phyloP scores from a whole-genome alignment of 208 protist genomes.

The Leishmania tarentolae region DNA sequence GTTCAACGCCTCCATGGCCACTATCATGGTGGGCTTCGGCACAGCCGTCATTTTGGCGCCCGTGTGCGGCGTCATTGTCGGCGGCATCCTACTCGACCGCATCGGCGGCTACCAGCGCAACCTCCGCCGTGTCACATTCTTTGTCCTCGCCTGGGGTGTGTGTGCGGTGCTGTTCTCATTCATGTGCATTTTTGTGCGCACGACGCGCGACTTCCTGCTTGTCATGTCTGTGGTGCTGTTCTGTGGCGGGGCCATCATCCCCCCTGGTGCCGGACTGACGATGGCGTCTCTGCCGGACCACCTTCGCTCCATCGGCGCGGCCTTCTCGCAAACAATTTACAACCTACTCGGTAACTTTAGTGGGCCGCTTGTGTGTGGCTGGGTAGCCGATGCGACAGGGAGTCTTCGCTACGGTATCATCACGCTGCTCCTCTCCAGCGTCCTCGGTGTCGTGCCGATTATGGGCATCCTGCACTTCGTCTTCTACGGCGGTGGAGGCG shows the following conservation, averaged over 20 bases:
- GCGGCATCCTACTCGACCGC: conserved; percentile 84
- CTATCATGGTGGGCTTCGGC: conserved; percentile 86
- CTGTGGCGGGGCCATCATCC: conserved; percentile 86
- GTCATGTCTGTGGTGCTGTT: conserved; percentile 88
- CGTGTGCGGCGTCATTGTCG: conserved; percentile 81
- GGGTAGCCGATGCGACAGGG: conserved; percentile 66
- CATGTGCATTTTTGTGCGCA: conserved; percentile 75
- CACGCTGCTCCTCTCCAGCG: conserved; percentile 65
- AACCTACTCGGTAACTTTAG: conserved; percentile 91
- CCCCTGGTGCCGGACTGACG: conserved; percentile 73
- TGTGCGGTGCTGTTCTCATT: conserved; percentile 65
- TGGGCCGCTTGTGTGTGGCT: conserved; percentile 86
- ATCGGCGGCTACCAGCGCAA: conserved; percentile 87
- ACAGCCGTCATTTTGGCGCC: conserved; percentile 78
- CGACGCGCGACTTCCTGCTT: conserved; percentile 66
- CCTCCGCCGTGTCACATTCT: conserved; percentile 56
- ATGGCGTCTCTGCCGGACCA: conserved; percentile 70
- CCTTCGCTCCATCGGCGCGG: conserved; percentile 64
- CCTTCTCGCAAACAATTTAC: conserved; percentile 86
- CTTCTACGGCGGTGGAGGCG: conserved; percentile 8
- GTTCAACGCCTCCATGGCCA: conserved; percentile 81
- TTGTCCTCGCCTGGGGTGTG: conserved; percentile 56
- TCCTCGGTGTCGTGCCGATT: conserved; percentile 67
- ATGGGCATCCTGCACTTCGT: conserved; percentile 46
- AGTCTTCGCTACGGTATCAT: conserved; percentile 78